Evolutionary conservation across 768 basidiomycete genomes (phyloP), one percentile per base, ranked within the genome.

Genomic region (Crepidotus variabilis): DNA sequence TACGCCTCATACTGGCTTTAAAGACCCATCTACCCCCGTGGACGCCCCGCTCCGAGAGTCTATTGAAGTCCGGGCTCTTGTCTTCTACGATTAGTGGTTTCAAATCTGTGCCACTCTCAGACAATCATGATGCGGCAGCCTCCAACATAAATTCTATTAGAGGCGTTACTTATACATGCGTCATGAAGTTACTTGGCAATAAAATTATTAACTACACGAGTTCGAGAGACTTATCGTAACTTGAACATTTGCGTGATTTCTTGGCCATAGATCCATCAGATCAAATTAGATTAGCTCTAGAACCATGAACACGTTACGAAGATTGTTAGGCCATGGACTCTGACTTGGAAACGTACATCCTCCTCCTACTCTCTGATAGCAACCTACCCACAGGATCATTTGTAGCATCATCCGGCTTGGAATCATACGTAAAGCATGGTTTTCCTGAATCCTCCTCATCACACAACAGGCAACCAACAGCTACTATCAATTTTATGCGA

Each of bases 301-400:
- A n/a, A n/a, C n/a, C n/a, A n/a, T n/a, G n/a, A n/a, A n/a, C n/a
- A n/a, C n/a, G n/a, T n/a, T n/a, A n/a, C n/a, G 86, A 90, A 49
- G 50, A 46, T 39, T 60, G 73, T 73, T 70, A 57, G 69, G 63
- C n/a, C n/a, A 60, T 67, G 63, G 68, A 71, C 70, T 73, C 73
- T 54, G 85, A 90, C 39, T 46, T 56, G 36, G 65, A 65, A 39
- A 62, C 63, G 0, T 91, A 89, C 69, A 72, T 93, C 28, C 76
- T 93, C 16, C 81, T 94, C 36, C 78, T 95, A 34, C 81, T 96
- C 45, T 81, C 91, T 0, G 94, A 96, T 74, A 90, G 92, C 59
- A 98, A 96, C 70, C 85, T 99, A 2, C 97, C 97, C 1, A 98
- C 96, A 0, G 97, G 97, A 34, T 89, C 96, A 1, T 99, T 99